These are phyloP conservation scores for Phytopythium delawarense DNA, from an alignment of 352 stramenopile genomes.

Conservation along the genomic window DNA sequence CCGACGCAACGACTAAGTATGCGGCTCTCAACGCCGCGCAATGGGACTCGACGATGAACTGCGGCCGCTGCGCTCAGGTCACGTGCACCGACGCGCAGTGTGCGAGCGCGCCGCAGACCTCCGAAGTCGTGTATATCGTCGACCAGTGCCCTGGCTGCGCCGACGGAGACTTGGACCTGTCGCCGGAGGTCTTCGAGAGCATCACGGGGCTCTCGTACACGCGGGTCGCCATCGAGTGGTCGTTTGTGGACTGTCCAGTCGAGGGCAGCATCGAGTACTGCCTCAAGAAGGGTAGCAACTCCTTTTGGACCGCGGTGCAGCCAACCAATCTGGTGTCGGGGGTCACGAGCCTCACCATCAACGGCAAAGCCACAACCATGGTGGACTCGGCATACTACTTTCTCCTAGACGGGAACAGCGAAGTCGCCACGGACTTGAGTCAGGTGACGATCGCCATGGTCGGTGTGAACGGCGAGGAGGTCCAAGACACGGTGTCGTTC, in stretches of 20 bases:
- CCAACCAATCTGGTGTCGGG: conserved; percentile 51
- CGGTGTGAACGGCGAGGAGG: conserved; percentile 42
- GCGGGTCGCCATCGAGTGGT: conserved; percentile 49
- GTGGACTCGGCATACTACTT: conserved; percentile 70
- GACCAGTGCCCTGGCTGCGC: conserved; percentile 59
- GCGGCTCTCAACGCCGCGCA: conserved; percentile 36
- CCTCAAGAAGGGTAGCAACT: conserved; percentile 55
- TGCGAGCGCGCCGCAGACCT: conserved; percentile 15
- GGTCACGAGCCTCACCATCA: conserved; percentile 48
- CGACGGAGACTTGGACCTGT: conserved; percentile 53
- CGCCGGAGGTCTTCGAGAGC: conserved; percentile 45
- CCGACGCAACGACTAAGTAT: conserved; percentile 26
- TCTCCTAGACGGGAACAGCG: conserved; percentile 39
- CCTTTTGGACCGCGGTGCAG: conserved; percentile 61
- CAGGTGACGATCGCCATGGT: conserved; percentile 39
- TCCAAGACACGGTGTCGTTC: conserved; percentile 59
- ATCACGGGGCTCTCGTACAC: conserved; percentile 52
- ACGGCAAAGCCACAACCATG: conserved; percentile 48
- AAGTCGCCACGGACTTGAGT: conserved; percentile 32
- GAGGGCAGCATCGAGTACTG: conserved; percentile 54
- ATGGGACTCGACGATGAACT: conserved; percentile 38
- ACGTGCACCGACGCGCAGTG: conserved; percentile 50
- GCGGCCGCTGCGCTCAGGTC: conserved; percentile 41
- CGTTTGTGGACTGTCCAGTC: conserved; percentile 61
- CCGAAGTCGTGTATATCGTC: conserved; percentile 61